Conservation (phyloP, 2,329 filamentous ascomycete species). For the Cordyceps cateniannulata region DNA sequence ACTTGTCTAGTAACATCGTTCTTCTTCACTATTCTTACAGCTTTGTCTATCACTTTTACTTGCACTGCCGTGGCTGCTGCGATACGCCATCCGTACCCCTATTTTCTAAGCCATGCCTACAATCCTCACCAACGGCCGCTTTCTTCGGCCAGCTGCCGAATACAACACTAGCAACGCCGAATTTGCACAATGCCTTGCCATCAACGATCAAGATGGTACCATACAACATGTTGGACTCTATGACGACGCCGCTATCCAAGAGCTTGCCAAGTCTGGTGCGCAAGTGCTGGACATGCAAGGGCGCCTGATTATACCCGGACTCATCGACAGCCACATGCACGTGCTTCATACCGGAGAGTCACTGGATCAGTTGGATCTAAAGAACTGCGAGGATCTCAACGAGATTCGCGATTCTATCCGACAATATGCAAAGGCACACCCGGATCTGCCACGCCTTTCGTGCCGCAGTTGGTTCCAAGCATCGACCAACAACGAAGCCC, state of each 20-base stretch:
- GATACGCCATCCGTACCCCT: background rate
- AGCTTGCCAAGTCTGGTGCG: conserved; percentile 3
- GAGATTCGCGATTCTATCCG: conserved; percentile 32
- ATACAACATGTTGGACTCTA: background rate
- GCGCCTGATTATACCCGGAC: conserved; percentile 27
- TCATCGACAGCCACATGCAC: conserved; percentile 40
- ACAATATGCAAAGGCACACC: conserved; percentile 27
- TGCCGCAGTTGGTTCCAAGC: conserved; percentile 38
- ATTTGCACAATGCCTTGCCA: background rate
- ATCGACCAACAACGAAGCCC: conserved; percentile 34
- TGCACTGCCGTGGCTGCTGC: background rate
- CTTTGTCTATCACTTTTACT: background rate
- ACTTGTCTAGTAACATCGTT: background rate
- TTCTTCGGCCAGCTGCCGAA: background rate
- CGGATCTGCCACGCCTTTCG: conserved; percentile 30
- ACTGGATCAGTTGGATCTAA: conserved; percentile 30
- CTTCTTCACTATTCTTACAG: background rate
- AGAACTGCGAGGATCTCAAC: conserved; percentile 27
- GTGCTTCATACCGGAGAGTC: conserved; percentile 35
- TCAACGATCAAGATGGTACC: background rate
- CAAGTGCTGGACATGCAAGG: conserved; percentile 10
- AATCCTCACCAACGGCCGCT: background rate
- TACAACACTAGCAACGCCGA: conserved; percentile 2
- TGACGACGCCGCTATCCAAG: background rate
- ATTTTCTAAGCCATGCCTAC: background rate